Evolutionary conservation across 2,329 filamentous ascomycete species (phyloP).

Genomic region (Aspergillus hiratsukae): DNA sequence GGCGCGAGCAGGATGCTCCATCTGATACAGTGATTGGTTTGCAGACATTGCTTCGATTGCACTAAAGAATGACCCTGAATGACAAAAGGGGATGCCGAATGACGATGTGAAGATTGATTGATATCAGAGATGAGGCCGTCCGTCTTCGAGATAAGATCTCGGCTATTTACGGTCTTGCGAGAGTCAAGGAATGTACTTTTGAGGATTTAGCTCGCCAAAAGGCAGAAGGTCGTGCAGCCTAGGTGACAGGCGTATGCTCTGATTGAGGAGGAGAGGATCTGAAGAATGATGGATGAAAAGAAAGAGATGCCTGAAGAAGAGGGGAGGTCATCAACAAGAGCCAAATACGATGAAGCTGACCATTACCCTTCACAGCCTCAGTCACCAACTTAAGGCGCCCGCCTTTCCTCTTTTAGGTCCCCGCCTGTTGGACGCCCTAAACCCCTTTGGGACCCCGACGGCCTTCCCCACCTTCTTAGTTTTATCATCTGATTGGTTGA

Average conservation of each 20-base stretch:
- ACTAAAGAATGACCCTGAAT: background rate
- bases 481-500: background rate
- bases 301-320: constrained; percentile 3
- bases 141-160: background rate
- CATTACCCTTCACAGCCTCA: background rate
- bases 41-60: constrained; percentile 20
- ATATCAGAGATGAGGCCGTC: background rate
- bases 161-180: constrained; percentile 1
- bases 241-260: background rate
- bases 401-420: constrained; percentile 24
- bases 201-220: background rate
- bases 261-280: background rate
- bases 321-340: background rate
- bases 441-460: constrained; percentile 23
- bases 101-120: background rate
- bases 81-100: constrained; percentile 5
- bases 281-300: background rate
- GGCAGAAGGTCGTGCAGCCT: background rate
- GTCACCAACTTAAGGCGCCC: background rate
- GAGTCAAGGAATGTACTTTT: background rate
- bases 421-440: constrained; percentile 22
- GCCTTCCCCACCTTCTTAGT: background rate
- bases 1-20: constrained; percentile 15
- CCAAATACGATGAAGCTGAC: constrained; percentile 4
- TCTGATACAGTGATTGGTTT: constrained; percentile 23